Base-by-base conservation (phyloP, 208 protist genomes). In the Trypanosomatidae sp. region DNA sequence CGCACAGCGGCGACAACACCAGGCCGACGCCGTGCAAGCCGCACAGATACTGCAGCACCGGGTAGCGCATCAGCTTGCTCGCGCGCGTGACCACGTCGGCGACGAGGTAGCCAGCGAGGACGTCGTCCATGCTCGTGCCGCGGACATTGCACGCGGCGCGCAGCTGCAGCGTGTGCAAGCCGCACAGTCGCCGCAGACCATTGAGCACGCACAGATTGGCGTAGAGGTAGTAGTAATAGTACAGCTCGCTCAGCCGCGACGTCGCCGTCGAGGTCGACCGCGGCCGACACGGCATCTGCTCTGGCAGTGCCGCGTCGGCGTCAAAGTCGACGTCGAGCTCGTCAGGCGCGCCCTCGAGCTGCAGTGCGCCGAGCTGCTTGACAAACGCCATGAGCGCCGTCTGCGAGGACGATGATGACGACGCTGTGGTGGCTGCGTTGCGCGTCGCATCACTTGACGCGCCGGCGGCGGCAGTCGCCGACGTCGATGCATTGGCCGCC, bases 161-260 rank as follows among this genome's bases (percentile, higher is more conserved):
- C 10, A 98, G 80, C 37, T 80, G 78, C 46, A 92, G 71, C 6
- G 82, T 77, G 46, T 84, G 80, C 8, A 92, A 52, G 8, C 76
- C 76, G 18, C 70, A 67, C 25, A 66, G 59, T 15, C 58, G 49
- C 20, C 96, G 71, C 26, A 98, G 61, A 28, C 80, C 66, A 68
- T 99, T 99, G 33, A 99, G 68, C 8, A 92, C 71, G 22, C 54
- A 56, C 28, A 99, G 50, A 64, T 99, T 99, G 23, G 96, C 92
- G 66, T 97, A 99, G 28, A 98, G 78, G 67, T 99, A 99, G 70
- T 96, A 97, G 24, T 80, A 64, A 60, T 97, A 99, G 71, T 99
- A 99, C 13, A 94, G 62, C 47, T 96, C 94, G 42, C 96, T 96
- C 47, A 95, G n/a, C 96, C 65, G 95, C 92, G n/a, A 58, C 52